Base-by-base conservation (phyloP, 2,329 filamentous ascomycete species). In the Oidium heveae region DNA sequence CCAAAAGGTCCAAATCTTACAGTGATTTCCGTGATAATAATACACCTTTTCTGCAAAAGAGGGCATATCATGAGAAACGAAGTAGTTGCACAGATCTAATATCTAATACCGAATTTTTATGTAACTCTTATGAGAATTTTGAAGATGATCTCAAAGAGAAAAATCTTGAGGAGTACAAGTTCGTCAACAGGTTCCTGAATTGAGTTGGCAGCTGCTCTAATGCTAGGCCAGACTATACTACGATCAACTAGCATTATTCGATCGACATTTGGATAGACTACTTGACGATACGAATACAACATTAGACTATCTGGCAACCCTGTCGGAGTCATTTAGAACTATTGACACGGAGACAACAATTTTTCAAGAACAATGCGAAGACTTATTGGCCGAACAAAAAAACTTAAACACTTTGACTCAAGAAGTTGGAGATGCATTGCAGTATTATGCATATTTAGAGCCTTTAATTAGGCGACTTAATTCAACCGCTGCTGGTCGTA, bases 361-460 rank as follows among this genome's bases (percentile, higher is more conserved):
- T 15, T 96, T 98, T 70, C 85, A 88, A 65, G 79, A 82, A 50
- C 87, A 94, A 67, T 98, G 91, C 68, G 86, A 95, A 64, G 84
- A 86, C 55, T 73, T 98, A 2, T 70, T 96, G 33, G 72, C 76
- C 1, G 88, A 94, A 62, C 87, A 96, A 68, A 78, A 75, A 61
- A 79, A 84, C 24, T 74, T 95, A 43, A 80, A 85, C 58, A 76
- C 74, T 59, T 74, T 98, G 44, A 86, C 87, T 2, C 79, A 93
- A 60, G 82, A 87, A 56, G 82, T 98, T 55, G 82, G 85, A 28
- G 84, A 85, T 24, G 93, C 95, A 61, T 71, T 95, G n/a, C 81
- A 88, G 64, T 95, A 94, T 68, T 98, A 98, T 66, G 79, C 84
- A 20, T 95, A 94, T 64, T 74, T 98, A 6, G 91, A 98, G 59